Conservation (phyloP, 148 eudicot species). For the Nyssa sinensis region DNA sequence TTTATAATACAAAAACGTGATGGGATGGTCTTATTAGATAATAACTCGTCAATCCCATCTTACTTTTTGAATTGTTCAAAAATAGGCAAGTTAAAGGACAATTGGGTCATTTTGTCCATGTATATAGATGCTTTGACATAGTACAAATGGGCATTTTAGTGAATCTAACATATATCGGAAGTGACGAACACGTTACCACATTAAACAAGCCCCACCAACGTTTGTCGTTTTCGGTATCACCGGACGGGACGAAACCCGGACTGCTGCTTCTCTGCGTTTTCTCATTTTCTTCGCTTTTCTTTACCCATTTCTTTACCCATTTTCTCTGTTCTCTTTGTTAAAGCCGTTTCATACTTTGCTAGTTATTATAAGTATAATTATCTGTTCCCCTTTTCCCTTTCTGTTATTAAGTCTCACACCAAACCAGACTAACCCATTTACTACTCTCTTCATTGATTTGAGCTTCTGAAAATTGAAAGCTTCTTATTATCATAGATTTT, state of each 20-base stretch:
- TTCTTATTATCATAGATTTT: not conserved
- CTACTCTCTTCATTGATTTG: not conserved
- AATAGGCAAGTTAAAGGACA: not conserved
- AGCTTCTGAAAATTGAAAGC: not conserved
- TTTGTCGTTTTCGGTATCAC: not conserved
- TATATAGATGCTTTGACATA: too few species aligned
- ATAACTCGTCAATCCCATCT: too few species aligned
- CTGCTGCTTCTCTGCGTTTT: not conserved
- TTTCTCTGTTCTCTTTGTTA: too few species aligned
- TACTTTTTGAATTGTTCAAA: too few species aligned
- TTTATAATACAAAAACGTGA: too few species aligned
- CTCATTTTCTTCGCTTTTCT: not conserved
- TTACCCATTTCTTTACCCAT: not conserved
- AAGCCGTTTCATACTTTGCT: not conserved
- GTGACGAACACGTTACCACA: not conserved
- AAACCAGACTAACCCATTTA: not conserved
- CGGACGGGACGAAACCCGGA: not conserved
- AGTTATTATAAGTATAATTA: too few species aligned
- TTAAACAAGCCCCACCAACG: not conserved
- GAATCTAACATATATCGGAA: not conserved
- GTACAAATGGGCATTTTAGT: not conserved
- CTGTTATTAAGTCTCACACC: not conserved
- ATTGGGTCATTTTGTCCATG: not conserved
- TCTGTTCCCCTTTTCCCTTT: too few species aligned
- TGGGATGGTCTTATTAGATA: too few species aligned